phyloP scores from a whole-genome alignment of 2,329 filamentous ascomycete species.

The Xylariaceae sp. region DNA sequence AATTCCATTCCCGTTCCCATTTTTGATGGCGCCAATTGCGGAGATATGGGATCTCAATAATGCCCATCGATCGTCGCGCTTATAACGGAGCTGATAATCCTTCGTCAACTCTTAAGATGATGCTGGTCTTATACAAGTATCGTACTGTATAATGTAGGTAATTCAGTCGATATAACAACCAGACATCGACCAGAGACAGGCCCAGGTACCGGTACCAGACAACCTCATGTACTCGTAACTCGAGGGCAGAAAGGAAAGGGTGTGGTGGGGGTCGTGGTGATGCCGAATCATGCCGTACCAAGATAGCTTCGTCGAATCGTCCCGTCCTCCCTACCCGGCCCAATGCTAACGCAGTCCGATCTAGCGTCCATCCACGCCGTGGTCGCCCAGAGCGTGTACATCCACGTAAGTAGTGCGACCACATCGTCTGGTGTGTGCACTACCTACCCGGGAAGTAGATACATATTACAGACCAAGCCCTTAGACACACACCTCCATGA shows the following conservation, averaged over 20 bases:
- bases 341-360: constrained; percentile 1
- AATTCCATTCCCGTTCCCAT: neutral
- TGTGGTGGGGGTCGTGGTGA: constrained; percentile 13
- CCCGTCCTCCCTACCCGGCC: constrained; percentile 17
- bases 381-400: neutral
- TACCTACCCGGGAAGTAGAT: neutral
- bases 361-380: neutral
- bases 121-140: neutral
- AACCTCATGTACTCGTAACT: neutral
- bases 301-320: constrained; percentile 14
- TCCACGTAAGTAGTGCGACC: neutral
- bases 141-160: neutral
- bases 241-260: constrained; percentile 9
- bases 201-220: too few species aligned
- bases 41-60: constrained; percentile 18
- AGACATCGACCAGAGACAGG: too few species aligned
- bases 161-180: neutral
- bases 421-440: neutral
- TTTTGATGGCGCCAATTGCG: constrained; percentile 13
- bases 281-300: constrained; percentile 3
- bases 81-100: too few species aligned
- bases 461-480: neutral
- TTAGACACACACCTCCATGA: neutral
- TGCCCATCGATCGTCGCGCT: neutral
- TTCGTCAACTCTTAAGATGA: too few species aligned